Base-by-base conservation (phyloP, 345 rosid species). In the Brassica cretica region DNA sequence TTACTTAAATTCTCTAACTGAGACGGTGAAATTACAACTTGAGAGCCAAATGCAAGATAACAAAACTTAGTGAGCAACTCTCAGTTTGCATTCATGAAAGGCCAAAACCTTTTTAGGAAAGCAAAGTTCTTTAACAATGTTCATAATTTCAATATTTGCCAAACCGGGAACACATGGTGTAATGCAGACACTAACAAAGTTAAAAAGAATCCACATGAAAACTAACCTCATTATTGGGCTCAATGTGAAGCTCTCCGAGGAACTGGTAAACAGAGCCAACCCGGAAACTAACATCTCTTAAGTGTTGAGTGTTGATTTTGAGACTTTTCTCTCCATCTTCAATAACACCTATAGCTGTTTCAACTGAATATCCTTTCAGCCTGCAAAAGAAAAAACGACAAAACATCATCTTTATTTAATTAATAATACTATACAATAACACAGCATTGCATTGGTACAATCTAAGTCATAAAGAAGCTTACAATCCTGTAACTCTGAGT, bases 231-330 rank as follows among this genome's bases (percentile, higher is more conserved):
- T 86, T 77, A 27, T 82, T 78, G 4, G 84, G 84, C 62, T 83
- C 83, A 76, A 91, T 80, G 70, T 64, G 83, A 75, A 91, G 94
- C 87, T 94, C 99, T 4, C 99, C 98, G 10, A 93, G 93, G 79
- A 86, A 87, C 70, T 89, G 97, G 80, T 88, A 91, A 67, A 79
- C 63, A 6, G 96, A 94, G 59, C 91, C 91, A 41, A 84, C 80
- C 25, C 83, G 88, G 11, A 94, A 89, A 76, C 85, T 80, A 78
- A 92, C 81, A 76, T 91, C 95, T 77, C 96, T 85, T 64, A 90
- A 56, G 84, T 89, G 95, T 65, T 83, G 89, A 4, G 97, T 82
- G 81, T 87, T 85, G 66, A 92, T 81, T 74, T 72, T 89, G 58
- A 94, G 82, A 66, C 30, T 82, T 46, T 78, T 82, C 64, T 77